These are phyloP conservation scores for Scheffersomyces insectosa DNA, from an alignment of 1,139 yeast genomes.

Conservation along the genomic window DNA sequence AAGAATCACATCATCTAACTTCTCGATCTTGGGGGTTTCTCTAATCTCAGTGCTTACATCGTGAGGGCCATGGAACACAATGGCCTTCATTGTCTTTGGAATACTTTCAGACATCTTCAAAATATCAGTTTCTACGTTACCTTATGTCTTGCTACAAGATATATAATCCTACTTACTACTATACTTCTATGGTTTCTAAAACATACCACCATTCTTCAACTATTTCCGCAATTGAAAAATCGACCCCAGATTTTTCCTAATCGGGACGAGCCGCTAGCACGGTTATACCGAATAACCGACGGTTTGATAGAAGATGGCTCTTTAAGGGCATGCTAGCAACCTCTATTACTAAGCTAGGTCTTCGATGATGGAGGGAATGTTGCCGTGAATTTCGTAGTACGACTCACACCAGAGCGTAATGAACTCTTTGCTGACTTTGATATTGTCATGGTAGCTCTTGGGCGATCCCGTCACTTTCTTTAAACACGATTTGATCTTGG, in stretches of 20 bases:
- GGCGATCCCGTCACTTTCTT: conserved; percentile 14
- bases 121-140: not conserved
- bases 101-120: conserved; percentile 1
- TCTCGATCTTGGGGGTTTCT: conserved; percentile 43
- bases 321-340: not conserved
- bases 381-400: conserved; percentile 14
- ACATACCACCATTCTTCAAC: too few relatives aligned
- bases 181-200: too few relatives aligned
- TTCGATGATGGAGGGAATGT: conserved; percentile 11
- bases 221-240: too few relatives aligned
- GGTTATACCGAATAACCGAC: too few relatives aligned
- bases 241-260: too few relatives aligned
- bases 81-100: conserved; percentile 50
- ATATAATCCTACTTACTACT: too few relatives aligned
- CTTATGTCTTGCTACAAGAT: too few relatives aligned
- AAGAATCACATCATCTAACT: conserved; percentile 50
- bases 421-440: conserved; percentile 19
- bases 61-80: conserved; percentile 53
- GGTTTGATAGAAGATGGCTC: not conserved
- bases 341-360: conserved; percentile 1
- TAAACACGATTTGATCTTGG: conserved; percentile 18
- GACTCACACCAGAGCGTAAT: conserved; percentile 23
- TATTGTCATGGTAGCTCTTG: not conserved
- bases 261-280: too few relatives aligned
- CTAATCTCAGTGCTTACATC: conserved; percentile 44